These are phyloP conservation scores for Starmerella davenportii DNA, from an alignment of 805 yeast genomes.

Conservation along the genomic window DNA sequence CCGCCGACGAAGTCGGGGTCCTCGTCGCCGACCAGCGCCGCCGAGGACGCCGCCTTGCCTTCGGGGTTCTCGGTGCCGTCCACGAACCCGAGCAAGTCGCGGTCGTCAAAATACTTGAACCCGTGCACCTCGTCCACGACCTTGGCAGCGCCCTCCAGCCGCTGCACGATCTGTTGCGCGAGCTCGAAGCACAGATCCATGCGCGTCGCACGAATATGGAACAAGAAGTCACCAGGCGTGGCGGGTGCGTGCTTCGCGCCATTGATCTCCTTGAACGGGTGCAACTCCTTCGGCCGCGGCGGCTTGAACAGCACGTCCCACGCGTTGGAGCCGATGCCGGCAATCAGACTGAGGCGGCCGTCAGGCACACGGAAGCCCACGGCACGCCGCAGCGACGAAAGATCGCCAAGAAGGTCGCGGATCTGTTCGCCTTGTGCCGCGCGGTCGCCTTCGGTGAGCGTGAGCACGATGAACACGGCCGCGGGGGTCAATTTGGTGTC, in stretches of 20 bases:
- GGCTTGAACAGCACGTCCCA: conserved; percentile 10
- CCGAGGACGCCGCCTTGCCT: conserved; percentile 6
- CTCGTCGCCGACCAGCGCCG: conserved; percentile 9
- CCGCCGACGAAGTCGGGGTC: conserved; percentile 11
- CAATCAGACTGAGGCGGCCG: conserved; percentile 2
- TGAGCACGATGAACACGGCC: conserved; percentile 6
- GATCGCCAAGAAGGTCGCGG: conserved; percentile 4
- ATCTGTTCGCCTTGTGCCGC: neutral
- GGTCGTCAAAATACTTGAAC: conserved; percentile 16
- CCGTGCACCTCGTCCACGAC: conserved; percentile 17
- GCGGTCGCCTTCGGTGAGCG: neutral
- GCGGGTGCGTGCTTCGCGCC: conserved; percentile 15
- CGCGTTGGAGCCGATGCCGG: conserved; percentile 13
- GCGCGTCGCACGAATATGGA: conserved; percentile 15
- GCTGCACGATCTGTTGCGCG: conserved; percentile 8
- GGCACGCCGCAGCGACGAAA: neutral
- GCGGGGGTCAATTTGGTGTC: conserved; percentile 5
- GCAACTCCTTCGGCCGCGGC: conserved; percentile 14
- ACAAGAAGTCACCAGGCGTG: conserved; percentile 17
- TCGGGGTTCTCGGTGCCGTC: conserved; percentile 18
- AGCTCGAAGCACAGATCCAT: conserved; percentile 16
- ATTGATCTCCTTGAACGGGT: conserved; percentile 14
- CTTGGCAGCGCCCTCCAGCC: conserved; percentile 10
- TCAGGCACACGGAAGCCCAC: conserved; percentile 1
- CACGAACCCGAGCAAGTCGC: conserved; percentile 17